Percentiles rank a stretch among this genome's conserved stretches.
These are phyloP conservation scores for Tanacetum coccineum DNA, from an alignment of 129 eudicot species.

Conservation along the genomic window DNA sequence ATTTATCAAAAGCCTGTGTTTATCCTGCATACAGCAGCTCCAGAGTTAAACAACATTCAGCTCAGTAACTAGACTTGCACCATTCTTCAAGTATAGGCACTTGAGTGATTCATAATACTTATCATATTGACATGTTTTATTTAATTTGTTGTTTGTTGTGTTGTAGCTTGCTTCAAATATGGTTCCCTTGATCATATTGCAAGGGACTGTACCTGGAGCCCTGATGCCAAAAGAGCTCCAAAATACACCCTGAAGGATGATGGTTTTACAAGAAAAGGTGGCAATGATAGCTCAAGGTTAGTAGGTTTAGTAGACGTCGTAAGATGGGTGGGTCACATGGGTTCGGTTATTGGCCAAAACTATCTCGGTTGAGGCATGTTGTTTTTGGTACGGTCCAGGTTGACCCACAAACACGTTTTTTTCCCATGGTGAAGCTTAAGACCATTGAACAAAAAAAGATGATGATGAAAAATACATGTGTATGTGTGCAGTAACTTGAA, in stretches of 20 bases:
- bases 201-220: constrained; percentile 46
- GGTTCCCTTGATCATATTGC: constrained; percentile 67
- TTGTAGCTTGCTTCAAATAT: constrained; percentile 58
- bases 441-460: too few species aligned
- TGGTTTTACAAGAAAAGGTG: constrained; percentile 30
- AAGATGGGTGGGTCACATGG: too few species aligned
- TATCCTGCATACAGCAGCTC: not conserved
- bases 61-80: constrained; percentile 25
- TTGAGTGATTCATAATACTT: too few species aligned
- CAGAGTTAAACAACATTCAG: not conserved
- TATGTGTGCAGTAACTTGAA: too few species aligned
- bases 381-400: not conserved
- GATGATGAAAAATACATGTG: too few species aligned
- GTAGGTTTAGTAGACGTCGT: not conserved
- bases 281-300: constrained; percentile 30
- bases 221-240: constrained; percentile 22
- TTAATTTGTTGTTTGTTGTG: too few species aligned
- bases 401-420: too few species aligned
- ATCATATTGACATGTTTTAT: too few species aligned
- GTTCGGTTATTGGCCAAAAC: too few species aligned
- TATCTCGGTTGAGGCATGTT: not conserved
- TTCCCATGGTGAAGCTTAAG: too few species aligned
- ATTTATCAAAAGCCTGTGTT: too few species aligned
- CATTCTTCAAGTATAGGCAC: constrained; percentile 67
- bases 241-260: constrained; percentile 20